These are phyloP conservation scores for Phytopythium vexans DNA, from an alignment of 352 stramenopile genomes.

Conservation along the genomic window DNA sequence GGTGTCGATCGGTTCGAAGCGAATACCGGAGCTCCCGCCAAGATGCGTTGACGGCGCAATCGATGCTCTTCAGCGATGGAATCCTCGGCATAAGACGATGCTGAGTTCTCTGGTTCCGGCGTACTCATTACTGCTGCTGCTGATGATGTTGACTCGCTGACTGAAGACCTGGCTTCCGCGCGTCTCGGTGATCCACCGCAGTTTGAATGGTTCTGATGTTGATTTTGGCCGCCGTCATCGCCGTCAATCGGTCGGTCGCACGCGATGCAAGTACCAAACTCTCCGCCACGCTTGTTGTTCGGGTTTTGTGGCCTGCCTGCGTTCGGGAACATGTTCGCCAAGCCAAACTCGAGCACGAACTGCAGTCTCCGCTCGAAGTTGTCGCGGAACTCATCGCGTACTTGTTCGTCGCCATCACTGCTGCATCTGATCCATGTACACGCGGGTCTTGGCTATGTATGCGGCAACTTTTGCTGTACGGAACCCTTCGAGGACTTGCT, in stretches of 20 bases:
- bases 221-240: slow-evolving; percentile 5
- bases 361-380: slow-evolving; percentile 36
- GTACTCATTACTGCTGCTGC: background rate
- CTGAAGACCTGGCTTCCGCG: no score
- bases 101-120: slow-evolving; percentile 1
- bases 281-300: slow-evolving; percentile 15
- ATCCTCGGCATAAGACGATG: slow-evolving; percentile 11
- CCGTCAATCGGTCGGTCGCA: slow-evolving; percentile 58
- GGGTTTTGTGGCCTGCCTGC: slow-evolving; percentile 28
- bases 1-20: slow-evolving; percentile 44
- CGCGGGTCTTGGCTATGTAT: slow-evolving; percentile 35
- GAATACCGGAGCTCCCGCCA: slow-evolving; percentile 7
- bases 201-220: background rate
- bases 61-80: slow-evolving; percentile 26
- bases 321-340: slow-evolving; percentile 65
- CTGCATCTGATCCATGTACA: slow-evolving; percentile 44
- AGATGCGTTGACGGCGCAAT: slow-evolving; percentile 24
- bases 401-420: slow-evolving; percentile 32
- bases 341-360: slow-evolving; percentile 54
- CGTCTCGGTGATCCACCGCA: background rate
- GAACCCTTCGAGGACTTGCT: slow-evolving; percentile 50
- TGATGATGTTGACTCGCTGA: background rate
- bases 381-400: slow-evolving; percentile 40
- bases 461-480: slow-evolving; percentile 35
- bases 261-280: slow-evolving; percentile 58